Conservation (phyloP, 2,329 filamentous ascomycete genomes). For the Dactylellina cionopaga region DNA sequence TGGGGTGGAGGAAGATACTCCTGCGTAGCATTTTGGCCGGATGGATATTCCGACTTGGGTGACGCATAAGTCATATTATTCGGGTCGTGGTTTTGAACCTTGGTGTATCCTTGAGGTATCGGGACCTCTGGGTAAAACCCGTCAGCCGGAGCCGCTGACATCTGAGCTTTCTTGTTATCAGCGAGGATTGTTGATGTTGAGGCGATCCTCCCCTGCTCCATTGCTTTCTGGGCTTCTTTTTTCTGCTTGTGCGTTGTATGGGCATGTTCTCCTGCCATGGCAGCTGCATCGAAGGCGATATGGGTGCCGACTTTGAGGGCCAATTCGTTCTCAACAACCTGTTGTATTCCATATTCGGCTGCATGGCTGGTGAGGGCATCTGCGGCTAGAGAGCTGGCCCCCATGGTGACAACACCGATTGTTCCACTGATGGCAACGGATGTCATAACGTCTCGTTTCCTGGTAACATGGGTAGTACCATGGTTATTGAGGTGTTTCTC, state of each 20-base stretch:
- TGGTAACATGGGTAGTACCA: conserved; percentile 60
- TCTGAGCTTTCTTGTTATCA: not conserved
- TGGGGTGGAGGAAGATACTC: conserved; percentile 28
- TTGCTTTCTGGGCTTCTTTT: conserved; percentile 59
- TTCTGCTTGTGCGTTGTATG: conserved; percentile 60
- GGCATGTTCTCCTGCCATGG: conserved; percentile 60
- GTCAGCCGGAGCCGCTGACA: conserved; percentile 8
- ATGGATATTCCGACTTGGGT: not conserved
- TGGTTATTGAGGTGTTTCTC: conserved; percentile 60
- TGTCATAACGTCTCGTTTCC: conserved; percentile 62
- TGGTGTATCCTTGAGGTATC: conserved; percentile 18
- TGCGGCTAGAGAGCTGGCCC: conserved; percentile 60
- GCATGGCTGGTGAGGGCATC: conserved; percentile 60
- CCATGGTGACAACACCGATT: conserved; percentile 60
- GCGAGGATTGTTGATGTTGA: not conserved
- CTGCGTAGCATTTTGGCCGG: not conserved
- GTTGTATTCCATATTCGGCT: conserved; percentile 59
- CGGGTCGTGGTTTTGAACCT: not conserved
- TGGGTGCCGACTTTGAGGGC: conserved; percentile 60
- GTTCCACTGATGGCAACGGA: conserved; percentile 61
- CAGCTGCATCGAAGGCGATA: conserved; percentile 60
- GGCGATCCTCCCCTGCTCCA: conserved; percentile 54
- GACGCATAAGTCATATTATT: not conserved
- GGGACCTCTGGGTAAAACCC: conserved; percentile 42
- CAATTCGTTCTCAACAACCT: conserved; percentile 59